phyloP scores from a whole-genome alignment of 352 stramenopile species.

The Phytophthora cactorum region DNA sequence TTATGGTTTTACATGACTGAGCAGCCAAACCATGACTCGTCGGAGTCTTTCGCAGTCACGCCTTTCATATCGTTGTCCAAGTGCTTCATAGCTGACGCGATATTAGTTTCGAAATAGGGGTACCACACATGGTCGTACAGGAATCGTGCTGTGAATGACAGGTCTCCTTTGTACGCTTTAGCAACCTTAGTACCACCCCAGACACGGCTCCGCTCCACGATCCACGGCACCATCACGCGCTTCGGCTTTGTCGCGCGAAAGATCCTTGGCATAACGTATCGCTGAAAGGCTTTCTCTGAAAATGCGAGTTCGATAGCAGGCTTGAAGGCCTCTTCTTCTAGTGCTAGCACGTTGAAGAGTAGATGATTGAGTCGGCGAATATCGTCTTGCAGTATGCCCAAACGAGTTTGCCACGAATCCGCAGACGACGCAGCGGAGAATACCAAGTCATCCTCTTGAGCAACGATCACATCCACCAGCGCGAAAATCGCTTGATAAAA shows the following conservation, averaged over 20 bases:
- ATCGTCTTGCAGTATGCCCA: slow-evolving; percentile 65
- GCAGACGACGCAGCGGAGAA: slow-evolving; percentile 54
- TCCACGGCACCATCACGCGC: slow-evolving; percentile 80
- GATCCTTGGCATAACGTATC: slow-evolving; percentile 79
- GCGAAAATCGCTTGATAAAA: slow-evolving; percentile 73
- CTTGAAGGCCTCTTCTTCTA: slow-evolving; percentile 72
- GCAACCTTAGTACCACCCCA: slow-evolving; percentile 70
- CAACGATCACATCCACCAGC: slow-evolving; percentile 61
- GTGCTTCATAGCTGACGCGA: slow-evolving; percentile 77
- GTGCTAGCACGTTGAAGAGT: slow-evolving; percentile 65
- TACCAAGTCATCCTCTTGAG: slow-evolving; percentile 61
- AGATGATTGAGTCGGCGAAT: slow-evolving; percentile 79
- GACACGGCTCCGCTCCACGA: slow-evolving; percentile 75
- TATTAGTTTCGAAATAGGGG: slow-evolving; percentile 71
- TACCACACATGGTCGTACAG: slow-evolving; percentile 84
- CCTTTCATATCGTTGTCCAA: slow-evolving; percentile 53
- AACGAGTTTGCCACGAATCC: slow-evolving; percentile 48
- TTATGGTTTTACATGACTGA: slow-evolving; percentile 54
- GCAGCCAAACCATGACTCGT: slow-evolving; percentile 73
- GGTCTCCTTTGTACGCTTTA: slow-evolving; percentile 71
- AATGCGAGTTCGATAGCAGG: slow-evolving; percentile 70
- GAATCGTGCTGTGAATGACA: slow-evolving; percentile 78
- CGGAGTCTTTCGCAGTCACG: slow-evolving; percentile 30
- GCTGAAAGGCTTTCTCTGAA: slow-evolving; percentile 72
- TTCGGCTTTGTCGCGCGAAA: slow-evolving; percentile 72